Base-by-base conservation (phyloP, 2,329 filamentous ascomycete species). In the Arthrinium phaeospermum region DNA sequence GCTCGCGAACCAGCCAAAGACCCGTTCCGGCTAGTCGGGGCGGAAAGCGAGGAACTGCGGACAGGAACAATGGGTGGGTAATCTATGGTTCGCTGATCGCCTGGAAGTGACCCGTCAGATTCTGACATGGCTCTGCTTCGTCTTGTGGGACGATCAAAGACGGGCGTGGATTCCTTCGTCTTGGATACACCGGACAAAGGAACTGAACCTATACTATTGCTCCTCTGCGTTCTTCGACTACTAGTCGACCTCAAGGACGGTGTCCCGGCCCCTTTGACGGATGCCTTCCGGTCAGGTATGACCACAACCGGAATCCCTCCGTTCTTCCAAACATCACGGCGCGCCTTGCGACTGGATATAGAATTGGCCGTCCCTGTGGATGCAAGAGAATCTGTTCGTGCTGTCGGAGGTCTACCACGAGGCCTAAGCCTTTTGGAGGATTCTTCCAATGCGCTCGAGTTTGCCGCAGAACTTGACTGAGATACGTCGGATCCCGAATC, bases 261-360 rank as follows among this genome's bases (percentile, higher is more conserved):
- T 45, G 88, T 83, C 64, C 78, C 83, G 47, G 78, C 83, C 10
- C 87, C 85, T 72, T 86, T 87, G 14, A 85, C 81, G 4, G 89
- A 91, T 8, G 89, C 88, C 22, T 81, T 83, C 22, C 90, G 87
- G 71, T 89, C 87, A 8, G 90, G 90, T 69, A 92, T 87, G 27
- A 92, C 84, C 8, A 91, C 85, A 10, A 92, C 90, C 1, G 90
- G 90, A 13, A 92, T 90, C 2, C 84, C 89, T 10, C 90, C 90
- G 70, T 81, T 87, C 75, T 87, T 91, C 83, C 87, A 86, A 3
- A 92, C 82, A 45, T 91, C 88, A 22, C 87, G 86, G n/a, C 90
- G 84, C 4, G 88, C 88, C 75, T 85, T 89, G 10, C 83, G 83
- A 74, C 87, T 91, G 0, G 86, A 85, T 4, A 86, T 81, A 7